Conservation (phyloP, 139 green algal species). For the Chlorella vulgaris region DNA sequence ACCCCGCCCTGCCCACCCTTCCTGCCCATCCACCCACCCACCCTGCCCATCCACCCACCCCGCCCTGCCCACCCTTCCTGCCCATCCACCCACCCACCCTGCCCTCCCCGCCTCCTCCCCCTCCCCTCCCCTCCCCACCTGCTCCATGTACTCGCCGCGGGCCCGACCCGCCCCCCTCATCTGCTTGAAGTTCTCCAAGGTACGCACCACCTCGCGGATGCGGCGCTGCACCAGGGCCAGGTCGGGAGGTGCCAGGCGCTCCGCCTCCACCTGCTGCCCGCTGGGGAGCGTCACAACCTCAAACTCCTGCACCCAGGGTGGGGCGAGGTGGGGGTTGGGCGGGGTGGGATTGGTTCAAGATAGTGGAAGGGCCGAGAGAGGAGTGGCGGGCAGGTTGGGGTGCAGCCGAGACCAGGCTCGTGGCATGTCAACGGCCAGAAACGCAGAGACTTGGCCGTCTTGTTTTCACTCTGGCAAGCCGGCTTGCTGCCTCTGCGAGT, state of each 20-base stretch:
- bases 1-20: too few relatives aligned
- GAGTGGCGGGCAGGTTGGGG: too few relatives aligned
- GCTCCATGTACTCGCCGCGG: conserved; percentile 80
- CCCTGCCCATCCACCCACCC: too few relatives aligned
- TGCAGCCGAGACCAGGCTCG: too few relatives aligned
- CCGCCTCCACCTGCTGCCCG: conserved; percentile 60
- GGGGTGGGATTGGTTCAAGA: not conserved
- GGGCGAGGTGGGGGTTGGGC: not conserved
- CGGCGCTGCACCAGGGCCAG: conserved; percentile 52
- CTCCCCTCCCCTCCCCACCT: conserved; percentile 38
- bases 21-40: too few relatives aligned
- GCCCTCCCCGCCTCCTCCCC: not conserved
- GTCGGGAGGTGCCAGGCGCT: conserved; percentile 49
- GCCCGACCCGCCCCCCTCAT: conserved; percentile 52
- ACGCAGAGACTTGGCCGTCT: too few relatives aligned
- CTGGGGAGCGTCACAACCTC: conserved; percentile 59
- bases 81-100: not conserved
- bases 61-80: not conserved
- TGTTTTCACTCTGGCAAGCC: too few relatives aligned
- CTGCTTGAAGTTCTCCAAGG: conserved; percentile 85
- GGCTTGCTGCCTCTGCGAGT: too few relatives aligned
- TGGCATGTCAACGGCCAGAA: too few relatives aligned
- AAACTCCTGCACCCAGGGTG: conserved; percentile 22
- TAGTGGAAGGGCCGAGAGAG: not conserved
- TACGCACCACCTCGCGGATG: conserved; percentile 72